These are phyloP conservation scores for Pichia nakasei DNA, from an alignment of 805 yeast genomes.

Conservation along the genomic window DNA sequence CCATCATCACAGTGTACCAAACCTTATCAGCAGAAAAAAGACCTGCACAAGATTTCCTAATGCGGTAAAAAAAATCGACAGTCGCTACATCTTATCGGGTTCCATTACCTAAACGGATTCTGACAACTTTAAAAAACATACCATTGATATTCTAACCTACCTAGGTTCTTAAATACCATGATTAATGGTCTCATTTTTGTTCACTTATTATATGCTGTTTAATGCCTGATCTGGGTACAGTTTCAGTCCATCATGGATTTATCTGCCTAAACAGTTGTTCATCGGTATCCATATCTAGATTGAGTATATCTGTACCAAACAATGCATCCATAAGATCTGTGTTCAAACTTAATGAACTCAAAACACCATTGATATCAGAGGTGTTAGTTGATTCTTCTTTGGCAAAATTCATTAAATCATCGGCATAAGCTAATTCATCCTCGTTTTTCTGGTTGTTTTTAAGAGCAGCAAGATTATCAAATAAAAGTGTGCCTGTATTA, in stretches of 20 bases:
- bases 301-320: conserved; percentile 22
- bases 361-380: conserved; percentile 20
- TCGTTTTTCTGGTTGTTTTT: background rate
- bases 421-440: background rate
- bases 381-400: background rate
- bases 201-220: no score
- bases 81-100: background rate
- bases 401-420: background rate
- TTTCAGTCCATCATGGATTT: no score
- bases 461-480: background rate
- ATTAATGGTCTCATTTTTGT: no score
- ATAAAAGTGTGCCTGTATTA: no score
- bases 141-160: no score
- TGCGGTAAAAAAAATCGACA: conserved; percentile 1
- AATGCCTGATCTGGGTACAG: background rate
- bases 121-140: no score
- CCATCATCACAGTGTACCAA: background rate
- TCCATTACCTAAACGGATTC: background rate
- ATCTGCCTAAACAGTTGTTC: background rate
- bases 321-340: conserved; percentile 27
- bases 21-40: background rate
- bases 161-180: no score
- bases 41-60: conserved; percentile 6
- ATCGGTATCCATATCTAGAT: background rate
- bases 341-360: conserved; percentile 21